phyloP scores from a whole-genome alignment of 108 stramenopile species.

The Bacterosira constricta region DNA sequence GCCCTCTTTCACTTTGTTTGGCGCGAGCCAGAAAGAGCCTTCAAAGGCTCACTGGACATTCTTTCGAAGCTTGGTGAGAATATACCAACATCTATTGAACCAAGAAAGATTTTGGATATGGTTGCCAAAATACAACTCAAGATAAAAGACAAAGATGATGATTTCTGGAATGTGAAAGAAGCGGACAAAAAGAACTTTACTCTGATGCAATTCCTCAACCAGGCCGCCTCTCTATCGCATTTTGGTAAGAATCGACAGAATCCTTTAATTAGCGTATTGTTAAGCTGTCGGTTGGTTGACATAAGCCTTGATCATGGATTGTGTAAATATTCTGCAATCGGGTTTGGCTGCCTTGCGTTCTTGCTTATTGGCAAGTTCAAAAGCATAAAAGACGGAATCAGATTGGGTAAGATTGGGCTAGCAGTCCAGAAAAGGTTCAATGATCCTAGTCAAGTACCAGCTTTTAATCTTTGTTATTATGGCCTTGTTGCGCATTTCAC shows the following conservation, averaged over 20 bases:
- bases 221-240: neutral
- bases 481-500: slow-evolving; percentile 4
- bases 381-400: neutral
- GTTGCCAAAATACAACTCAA: neutral
- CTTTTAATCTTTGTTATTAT: slow-evolving; percentile 5
- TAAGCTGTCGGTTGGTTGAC: slow-evolving; percentile 14
- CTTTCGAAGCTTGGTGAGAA: slow-evolving; percentile 30
- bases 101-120: neutral
- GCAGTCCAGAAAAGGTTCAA: neutral
- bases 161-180: slow-evolving; percentile 27
- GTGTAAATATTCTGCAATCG: slow-evolving; percentile 24
- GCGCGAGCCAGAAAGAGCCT: too few species aligned
- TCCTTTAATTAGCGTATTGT: slow-evolving; percentile 11
- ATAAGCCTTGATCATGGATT: slow-evolving; percentile 24
- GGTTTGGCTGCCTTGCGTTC: slow-evolving; percentile 11
- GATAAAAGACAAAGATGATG: slow-evolving; percentile 5
- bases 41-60: too few species aligned
- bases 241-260: too few species aligned
- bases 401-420: slow-evolving; percentile 23
- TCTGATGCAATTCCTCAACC: slow-evolving; percentile 23
- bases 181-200: neutral
- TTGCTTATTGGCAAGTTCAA: slow-evolving; percentile 1
- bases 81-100: slow-evolving; percentile 8
- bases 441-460: neutral
- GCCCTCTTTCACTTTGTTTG: too few species aligned